These are phyloP conservation scores for Boletus calvinii DNA, from an alignment of 1,284 basidiomycete species.

Conservation along the genomic window DNA sequence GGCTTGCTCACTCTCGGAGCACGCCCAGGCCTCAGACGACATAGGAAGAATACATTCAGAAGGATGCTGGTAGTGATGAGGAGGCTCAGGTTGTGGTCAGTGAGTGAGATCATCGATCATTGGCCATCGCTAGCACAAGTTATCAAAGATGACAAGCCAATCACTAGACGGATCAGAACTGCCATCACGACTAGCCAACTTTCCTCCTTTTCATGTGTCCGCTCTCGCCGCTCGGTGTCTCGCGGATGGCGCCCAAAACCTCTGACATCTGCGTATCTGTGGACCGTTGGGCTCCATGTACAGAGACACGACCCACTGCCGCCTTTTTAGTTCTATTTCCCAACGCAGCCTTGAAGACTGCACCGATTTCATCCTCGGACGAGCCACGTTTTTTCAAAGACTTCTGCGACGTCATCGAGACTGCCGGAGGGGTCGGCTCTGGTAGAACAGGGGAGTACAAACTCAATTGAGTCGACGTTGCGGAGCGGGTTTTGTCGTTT, in stretches of 20 bases:
- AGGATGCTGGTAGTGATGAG: constrained; percentile 20
- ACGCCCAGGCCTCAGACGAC: background rate
- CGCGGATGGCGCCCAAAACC: constrained; percentile 32
- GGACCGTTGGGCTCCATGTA: constrained; percentile 11
- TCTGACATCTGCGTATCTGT: constrained; percentile 34
- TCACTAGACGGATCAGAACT: background rate
- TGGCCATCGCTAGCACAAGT: no score
- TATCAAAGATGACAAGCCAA: no score
- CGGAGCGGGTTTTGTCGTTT: constrained; percentile 16
- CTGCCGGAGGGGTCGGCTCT: background rate
- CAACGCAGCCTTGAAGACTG: constrained; percentile 56
- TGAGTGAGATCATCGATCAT: constrained; percentile 10
- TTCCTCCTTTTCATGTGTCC: constrained; percentile 25
- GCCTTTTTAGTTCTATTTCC: constrained; percentile 59
- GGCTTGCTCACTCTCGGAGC: constrained; percentile 1
- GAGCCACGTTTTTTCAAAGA: constrained; percentile 33
- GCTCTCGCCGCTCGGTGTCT: constrained; percentile 25
- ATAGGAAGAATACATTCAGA: constrained; percentile 24
- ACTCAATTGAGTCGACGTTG: constrained; percentile 6
- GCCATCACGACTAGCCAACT: constrained; percentile 1
- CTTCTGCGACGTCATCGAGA: constrained; percentile 1
- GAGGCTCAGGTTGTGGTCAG: constrained; percentile 4
- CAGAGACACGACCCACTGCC: constrained; percentile 8
- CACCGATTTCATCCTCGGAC: constrained; percentile 66
- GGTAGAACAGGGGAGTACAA: constrained; percentile 1